These are phyloP conservation scores for Staphylotrichum tortipilum DNA, from an alignment of 495 filamentous ascomycete species.

Conservation along the genomic window DNA sequence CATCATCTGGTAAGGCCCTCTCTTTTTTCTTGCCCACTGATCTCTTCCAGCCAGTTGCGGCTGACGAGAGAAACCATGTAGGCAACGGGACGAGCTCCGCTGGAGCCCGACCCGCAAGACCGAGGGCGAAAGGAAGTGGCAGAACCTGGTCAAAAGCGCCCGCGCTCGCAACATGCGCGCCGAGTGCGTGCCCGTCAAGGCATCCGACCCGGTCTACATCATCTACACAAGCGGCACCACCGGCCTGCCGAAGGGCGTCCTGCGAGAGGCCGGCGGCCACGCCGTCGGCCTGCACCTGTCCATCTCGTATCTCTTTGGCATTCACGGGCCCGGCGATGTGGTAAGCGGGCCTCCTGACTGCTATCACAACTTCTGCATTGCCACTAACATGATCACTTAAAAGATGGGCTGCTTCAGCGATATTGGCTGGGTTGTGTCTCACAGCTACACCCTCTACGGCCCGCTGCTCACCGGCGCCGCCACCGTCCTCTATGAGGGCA, in stretches of 20 bases:
- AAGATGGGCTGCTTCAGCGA: conserved; percentile 44
- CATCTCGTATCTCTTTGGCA: conserved; percentile 68
- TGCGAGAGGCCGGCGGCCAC: conserved; percentile 77
- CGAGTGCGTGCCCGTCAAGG: conserved; percentile 64
- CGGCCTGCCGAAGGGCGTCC: conserved; percentile 79
- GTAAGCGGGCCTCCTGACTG: conserved; percentile 15
- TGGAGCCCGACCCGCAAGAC: conserved; percentile 61
- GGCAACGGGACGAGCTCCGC: conserved; percentile 61
- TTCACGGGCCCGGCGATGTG: conserved; percentile 72
- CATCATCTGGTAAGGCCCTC: conserved; percentile 49
- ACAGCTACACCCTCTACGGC: conserved; percentile 79
- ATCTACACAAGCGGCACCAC: conserved; percentile 91
- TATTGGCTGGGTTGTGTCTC: conserved; percentile 80
- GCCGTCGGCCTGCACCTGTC: conserved; percentile 77
- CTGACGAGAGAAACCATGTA: background rate
- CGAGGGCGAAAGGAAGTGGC: conserved; percentile 69
- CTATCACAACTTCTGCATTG: background rate
- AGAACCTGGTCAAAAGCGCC: conserved; percentile 61
- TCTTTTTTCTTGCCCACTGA: background rate
- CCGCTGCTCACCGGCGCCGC: conserved; percentile 70
- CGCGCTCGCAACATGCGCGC: conserved; percentile 54
- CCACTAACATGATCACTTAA: background rate
- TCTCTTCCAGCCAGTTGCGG: too few species aligned
- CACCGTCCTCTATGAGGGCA: conserved; percentile 85
- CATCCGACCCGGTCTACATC: conserved; percentile 74